Percentiles rank a stretch among this genome's conserved stretches.
Evolutionary conservation across 179 eudicot genomes (phyloP).

Genomic region (Beta macrorhiza): DNA sequence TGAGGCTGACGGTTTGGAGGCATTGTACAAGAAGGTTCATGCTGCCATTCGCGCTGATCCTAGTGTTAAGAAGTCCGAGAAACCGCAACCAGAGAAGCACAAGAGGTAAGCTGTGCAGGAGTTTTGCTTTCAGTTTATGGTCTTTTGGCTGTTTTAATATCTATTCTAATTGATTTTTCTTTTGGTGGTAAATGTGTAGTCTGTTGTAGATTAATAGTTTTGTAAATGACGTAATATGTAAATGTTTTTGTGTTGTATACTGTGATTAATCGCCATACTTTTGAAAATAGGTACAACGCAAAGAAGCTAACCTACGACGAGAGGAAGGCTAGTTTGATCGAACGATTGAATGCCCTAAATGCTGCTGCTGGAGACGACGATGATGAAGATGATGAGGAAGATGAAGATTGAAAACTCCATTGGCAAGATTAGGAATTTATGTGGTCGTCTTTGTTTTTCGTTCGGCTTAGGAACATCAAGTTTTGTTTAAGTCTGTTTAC

Average conservation of each 20-base stretch:
- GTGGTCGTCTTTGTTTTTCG: conserved; percentile 16
- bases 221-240: not conserved
- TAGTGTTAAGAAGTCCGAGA: conserved; percentile 36
- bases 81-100: conserved; percentile 39
- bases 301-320: conserved; percentile 40
- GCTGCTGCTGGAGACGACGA: conserved; percentile 31
- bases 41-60: conserved; percentile 60
- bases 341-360: conserved; percentile 30
- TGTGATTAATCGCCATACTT: too few relatives aligned
- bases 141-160: too few relatives aligned
- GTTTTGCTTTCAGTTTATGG: too few relatives aligned
- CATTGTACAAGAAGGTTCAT: conserved; percentile 47
- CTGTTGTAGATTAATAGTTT: too few relatives aligned
- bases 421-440: conserved; percentile 11
- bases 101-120: conserved; percentile 29
- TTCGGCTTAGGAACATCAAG: conserved; percentile 14
- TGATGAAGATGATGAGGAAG: conserved; percentile 33
- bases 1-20: conserved; percentile 38
- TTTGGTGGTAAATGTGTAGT: not conserved
- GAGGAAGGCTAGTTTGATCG: conserved; percentile 35
- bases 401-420: conserved; percentile 26
- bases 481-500: conserved; percentile 19
- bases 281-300: conserved; percentile 27
- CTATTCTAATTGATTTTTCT: too few relatives aligned
- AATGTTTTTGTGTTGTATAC: not conserved